phyloP scores from a whole-genome alignment of 805 yeast species.

The Zygoascus tannicola region DNA sequence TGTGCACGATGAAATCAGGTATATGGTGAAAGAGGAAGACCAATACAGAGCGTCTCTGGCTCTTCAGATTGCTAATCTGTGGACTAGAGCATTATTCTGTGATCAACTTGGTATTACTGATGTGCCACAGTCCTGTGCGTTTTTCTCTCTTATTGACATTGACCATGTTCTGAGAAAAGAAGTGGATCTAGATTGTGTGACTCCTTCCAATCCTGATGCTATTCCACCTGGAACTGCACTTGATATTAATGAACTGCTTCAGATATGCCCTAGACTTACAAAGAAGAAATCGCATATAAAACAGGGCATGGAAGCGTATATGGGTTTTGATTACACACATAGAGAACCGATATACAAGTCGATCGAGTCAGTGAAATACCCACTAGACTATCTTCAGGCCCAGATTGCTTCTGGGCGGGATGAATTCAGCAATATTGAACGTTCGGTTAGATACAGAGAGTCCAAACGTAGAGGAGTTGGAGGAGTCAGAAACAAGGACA shows the following conservation, averaged over 20 bases:
- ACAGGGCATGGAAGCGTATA: too few relatives aligned
- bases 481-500: too few relatives aligned
- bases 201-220: constrained; percentile 71
- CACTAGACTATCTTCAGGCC: constrained; percentile 10
- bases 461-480: too few relatives aligned
- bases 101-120: constrained; percentile 84
- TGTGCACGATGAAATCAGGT: constrained; percentile 92
- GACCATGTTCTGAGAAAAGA: constrained; percentile 86
- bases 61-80: constrained; percentile 77
- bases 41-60: constrained; percentile 70
- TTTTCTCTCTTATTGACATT: constrained; percentile 87
- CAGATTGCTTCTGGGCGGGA: constrained; percentile 10
- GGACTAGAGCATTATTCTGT: constrained; percentile 95
- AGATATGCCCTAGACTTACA: constrained; percentile 18
- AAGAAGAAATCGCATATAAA: too few relatives aligned
- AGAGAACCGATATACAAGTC: constrained; percentile 8
- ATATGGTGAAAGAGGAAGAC: constrained; percentile 63
- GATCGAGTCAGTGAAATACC: constrained; percentile 1
- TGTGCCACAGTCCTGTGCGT: constrained; percentile 91
- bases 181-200: constrained; percentile 81
- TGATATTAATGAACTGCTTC: constrained; percentile 46
- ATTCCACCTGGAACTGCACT: constrained; percentile 74
- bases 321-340: constrained; percentile 6
- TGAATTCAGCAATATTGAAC: constrained; percentile 7
- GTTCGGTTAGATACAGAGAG: not conserved